A percentile compares a stretch with the other conserved stretches of the same genome.
Evolutionary conservation across 2,329 filamentous ascomycete genomes (phyloP).

Genomic region (Fusarium napiforme): DNA sequence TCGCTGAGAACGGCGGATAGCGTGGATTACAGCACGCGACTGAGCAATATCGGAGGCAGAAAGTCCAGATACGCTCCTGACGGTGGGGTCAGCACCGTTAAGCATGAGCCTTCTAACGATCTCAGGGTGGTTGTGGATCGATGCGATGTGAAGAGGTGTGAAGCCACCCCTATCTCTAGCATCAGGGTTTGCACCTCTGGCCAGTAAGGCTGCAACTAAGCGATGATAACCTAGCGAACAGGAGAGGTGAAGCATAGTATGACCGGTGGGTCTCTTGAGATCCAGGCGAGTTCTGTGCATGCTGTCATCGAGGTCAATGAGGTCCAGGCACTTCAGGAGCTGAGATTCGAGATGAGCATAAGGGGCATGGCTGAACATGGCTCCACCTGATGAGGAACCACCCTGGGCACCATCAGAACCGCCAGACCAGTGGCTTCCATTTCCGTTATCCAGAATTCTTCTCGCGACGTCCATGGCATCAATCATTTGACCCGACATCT

Average conservation of each 20-base stretch:
- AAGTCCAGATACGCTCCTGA: slow-evolving; percentile 76
- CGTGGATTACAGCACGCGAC: slow-evolving; percentile 71
- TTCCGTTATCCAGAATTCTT: slow-evolving; percentile 62
- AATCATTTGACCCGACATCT: slow-evolving; percentile 71
- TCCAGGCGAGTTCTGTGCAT: slow-evolving; percentile 75
- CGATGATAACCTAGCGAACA: slow-evolving; percentile 79
- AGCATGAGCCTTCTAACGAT: slow-evolving; percentile 81
- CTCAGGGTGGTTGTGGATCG: slow-evolving; percentile 78
- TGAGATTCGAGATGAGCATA: slow-evolving; percentile 70
- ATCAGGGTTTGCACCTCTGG: slow-evolving; percentile 81
- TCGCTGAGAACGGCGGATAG: slow-evolving; percentile 69
- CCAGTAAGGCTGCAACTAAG: slow-evolving; percentile 80
- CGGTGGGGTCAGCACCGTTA: slow-evolving; percentile 76
- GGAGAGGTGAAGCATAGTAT: slow-evolving; percentile 84
- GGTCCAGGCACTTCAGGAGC: slow-evolving; percentile 78
- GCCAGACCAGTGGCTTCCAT: slow-evolving; percentile 58
- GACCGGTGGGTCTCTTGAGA: slow-evolving; percentile 71
- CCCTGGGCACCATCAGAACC: slow-evolving; percentile 53
- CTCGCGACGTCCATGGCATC: slow-evolving; percentile 71
- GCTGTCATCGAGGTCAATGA: slow-evolving; percentile 82
- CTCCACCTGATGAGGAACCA: slow-evolving; percentile 56
- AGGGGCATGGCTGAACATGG: slow-evolving; percentile 56
- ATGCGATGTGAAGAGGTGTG: slow-evolving; percentile 83
- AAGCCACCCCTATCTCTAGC: slow-evolving; percentile 81
- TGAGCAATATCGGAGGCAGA: slow-evolving; percentile 77